phyloP scores from a whole-genome alignment of 352 stramenopile genomes.

The Globisporangium mamillatum region DNA sequence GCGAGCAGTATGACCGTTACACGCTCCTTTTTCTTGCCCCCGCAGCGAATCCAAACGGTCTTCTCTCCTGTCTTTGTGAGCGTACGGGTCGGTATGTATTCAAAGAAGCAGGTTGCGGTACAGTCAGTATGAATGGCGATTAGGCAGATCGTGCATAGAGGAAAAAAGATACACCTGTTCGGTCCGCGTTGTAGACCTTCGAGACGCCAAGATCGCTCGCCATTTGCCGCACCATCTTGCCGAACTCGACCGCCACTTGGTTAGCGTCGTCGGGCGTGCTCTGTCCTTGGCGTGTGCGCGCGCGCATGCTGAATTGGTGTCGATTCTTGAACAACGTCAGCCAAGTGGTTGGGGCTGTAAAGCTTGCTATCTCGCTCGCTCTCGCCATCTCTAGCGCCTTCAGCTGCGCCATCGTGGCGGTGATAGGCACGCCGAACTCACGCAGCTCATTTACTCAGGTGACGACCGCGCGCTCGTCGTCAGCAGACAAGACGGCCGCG shows the following conservation, averaged over 20 bases:
- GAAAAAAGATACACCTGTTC: neutral
- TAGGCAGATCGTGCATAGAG: too few species aligned
- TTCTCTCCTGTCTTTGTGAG: neutral
- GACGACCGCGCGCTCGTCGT: neutral
- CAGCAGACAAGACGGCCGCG: neutral
- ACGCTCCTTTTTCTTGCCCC: neutral
- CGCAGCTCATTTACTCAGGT: neutral
- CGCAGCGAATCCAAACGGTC: neutral
- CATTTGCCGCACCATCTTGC: neutral
- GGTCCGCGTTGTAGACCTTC: neutral
- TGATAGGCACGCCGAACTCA: neutral
- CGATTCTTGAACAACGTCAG: too few species aligned
- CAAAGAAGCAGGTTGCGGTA: neutral
- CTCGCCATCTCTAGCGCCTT: neutral
- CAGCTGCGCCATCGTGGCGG: neutral
- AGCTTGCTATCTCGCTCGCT: too few species aligned
- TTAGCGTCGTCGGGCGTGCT: neutral
- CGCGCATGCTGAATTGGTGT: neutral
- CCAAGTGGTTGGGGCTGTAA: too few species aligned
- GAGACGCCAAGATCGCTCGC: neutral
- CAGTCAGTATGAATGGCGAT: neutral
- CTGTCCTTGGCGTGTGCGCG: neutral
- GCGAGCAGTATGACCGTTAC: neutral
- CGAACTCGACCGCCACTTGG: neutral
- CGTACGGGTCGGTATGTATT: neutral